Conservation (phyloP, 345 rosid species). For the Limnanthes douglasii region DNA sequence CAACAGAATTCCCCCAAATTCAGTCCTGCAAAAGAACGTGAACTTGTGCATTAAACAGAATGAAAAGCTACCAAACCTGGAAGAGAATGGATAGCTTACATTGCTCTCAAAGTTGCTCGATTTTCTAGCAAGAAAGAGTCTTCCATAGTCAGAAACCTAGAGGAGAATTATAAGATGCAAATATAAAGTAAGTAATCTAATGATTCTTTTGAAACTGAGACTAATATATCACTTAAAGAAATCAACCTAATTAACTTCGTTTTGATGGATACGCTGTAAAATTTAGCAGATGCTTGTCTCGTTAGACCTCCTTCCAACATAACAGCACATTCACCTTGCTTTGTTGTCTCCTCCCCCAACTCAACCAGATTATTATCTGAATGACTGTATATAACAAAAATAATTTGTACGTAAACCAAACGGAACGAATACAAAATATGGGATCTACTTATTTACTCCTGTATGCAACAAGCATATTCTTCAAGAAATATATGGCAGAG, state of each 20-base stretch:
- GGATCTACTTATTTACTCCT: too few relatives aligned
- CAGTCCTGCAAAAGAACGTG: constrained; percentile 44
- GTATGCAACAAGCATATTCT: too few relatives aligned
- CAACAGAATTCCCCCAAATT: constrained; percentile 55
- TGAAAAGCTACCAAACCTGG: not conserved
- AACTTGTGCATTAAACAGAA: constrained; percentile 5
- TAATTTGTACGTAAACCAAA: not conserved
- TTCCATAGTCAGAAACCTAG: constrained; percentile 84
- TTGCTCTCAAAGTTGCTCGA: constrained; percentile 67
- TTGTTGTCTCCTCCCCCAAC: constrained; percentile 38
- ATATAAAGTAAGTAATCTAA: too few relatives aligned
- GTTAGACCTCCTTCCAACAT: constrained; percentile 85
- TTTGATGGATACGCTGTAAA: constrained; percentile 47
- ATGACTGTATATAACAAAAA: constrained; percentile 42
- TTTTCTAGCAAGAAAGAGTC: constrained; percentile 89
- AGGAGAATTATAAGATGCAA: constrained; percentile 6
- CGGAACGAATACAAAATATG: not conserved
- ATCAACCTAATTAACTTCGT: constrained; percentile 62
- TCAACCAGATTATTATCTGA: constrained; percentile 81
- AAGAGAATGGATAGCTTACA: constrained; percentile 31
- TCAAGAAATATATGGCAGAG: too few relatives aligned
- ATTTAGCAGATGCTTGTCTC: constrained; percentile 61
- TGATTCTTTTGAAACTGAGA: too few relatives aligned
- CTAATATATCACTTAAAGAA: too few relatives aligned
- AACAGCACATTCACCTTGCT: constrained; percentile 77